Evolutionary conservation across 331 rosid species (phyloP), one percentile per base, ranked within the genome.

Genomic region (Quercus tomentella): DNA sequence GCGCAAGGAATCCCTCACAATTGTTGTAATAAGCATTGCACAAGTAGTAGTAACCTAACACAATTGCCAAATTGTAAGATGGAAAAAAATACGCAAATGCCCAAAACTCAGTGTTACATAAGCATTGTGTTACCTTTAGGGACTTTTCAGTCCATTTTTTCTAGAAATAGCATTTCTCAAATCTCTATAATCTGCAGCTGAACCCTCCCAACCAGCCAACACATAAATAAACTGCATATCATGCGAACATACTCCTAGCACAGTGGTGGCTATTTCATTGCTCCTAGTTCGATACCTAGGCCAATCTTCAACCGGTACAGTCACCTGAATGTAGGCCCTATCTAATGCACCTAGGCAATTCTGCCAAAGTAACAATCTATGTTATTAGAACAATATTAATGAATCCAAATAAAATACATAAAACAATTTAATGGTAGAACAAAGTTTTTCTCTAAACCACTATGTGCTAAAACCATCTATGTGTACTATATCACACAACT

Each of bases 351-450:
- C 56, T 41, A 70, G 5, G 10, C 56, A 70, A 70, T 70, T 41
- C 56, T 10, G 6, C 31, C 31, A 28, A 28, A 28, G 31, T 8
- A 41, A 41, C 12, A 41, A 41, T 41, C 49, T 9, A 41, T 41
- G 49, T 41, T 41, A 41, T 41, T 41, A 41, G 3, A 41, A 41
- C 1, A 28, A 4, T 31, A 73, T 73, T 26, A 31, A 16, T 12
- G 8, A 14, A 4, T 37, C 52, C 18, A 10, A 17, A 15, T 28
- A 26, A 22, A 54, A 60, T 45, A 3, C 37, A 83, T 18, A 75
- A 79, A 81, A 15, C 89, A 81, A 41, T 41, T 41, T 41, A 41
- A 41, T 41, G 45, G 45, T 8, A 8, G 45, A 41, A 8, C 45
- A 41, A 41, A 41, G 1, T 8, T 41, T 41, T 41, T 3, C 12